Percentiles rank a stretch among this genome's conserved stretches.
phyloP scores from a whole-genome alignment of 2,329 filamentous ascomycete species.

The Fusarium nodosum region DNA sequence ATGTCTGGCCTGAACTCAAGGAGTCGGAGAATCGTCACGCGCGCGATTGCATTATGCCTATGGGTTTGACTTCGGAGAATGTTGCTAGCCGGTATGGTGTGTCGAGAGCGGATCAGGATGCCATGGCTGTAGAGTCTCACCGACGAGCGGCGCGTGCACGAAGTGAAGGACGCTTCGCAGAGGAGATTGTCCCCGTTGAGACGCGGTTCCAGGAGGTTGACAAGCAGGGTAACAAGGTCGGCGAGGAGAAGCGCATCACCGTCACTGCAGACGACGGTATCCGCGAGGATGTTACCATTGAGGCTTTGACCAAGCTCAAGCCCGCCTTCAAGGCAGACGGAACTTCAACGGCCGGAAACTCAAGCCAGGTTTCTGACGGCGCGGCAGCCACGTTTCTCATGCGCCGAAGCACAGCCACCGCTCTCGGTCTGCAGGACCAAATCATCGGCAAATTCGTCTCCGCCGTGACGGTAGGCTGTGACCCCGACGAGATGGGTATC shows the following conservation, averaged over 20 bases:
- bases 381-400: constrained; percentile 88
- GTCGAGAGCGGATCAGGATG: constrained; percentile 82
- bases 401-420: constrained; percentile 82
- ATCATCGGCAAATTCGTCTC: constrained; percentile 89
- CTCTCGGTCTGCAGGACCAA: constrained; percentile 74
- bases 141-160: constrained; percentile 79
- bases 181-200: constrained; percentile 83
- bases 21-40: constrained; percentile 76
- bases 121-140: constrained; percentile 82
- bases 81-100: constrained; percentile 84
- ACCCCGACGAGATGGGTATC: constrained; percentile 93
- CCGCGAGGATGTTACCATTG: constrained; percentile 73
- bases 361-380: constrained; percentile 87
- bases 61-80: constrained; percentile 93
- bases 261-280: constrained; percentile 88
- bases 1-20: constrained; percentile 81
- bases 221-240: constrained; percentile 69
- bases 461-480: constrained; percentile 80
- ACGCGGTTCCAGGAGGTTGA: constrained; percentile 76
- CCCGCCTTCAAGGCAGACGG: constrained; percentile 85
- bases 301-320: constrained; percentile 83
- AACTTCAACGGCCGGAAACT: constrained; percentile 87
- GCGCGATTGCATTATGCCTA: constrained; percentile 90
- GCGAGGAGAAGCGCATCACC: constrained; percentile 71
- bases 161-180: constrained; percentile 76